Base-by-base conservation (phyloP, 2,329 filamentous ascomycete species). In the Pyricularia pennisetigena region DNA sequence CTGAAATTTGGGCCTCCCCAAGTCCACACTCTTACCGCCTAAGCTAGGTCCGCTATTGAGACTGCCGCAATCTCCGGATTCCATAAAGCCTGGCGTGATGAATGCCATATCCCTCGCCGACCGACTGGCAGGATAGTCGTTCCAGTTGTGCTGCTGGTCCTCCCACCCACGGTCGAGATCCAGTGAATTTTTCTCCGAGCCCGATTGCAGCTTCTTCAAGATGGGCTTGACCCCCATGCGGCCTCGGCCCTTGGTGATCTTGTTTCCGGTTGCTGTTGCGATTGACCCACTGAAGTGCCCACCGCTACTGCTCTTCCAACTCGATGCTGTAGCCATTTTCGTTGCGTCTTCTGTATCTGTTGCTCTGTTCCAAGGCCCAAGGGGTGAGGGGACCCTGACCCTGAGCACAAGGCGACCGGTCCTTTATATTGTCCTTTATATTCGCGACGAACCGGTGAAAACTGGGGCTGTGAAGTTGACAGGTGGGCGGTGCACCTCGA, bases 141-240 rank as follows among this genome's bases (percentile, higher is more conserved):
- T 54, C 41, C 65, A 57, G 20, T 20, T 76, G 24, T 75, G 77
- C 70, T 80, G 76, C 72, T 86, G 84, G 69, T 88, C 85, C 61
- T 86, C 83, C 81, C 85, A 86, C 24, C 81, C 80, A 63, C 86
- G 83, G 74, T 88, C 84, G 70, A 89, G 76, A 72, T 90, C 87
- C 69, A 89, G 76, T 64, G 87, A 89, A 73, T 82, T 87, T 79
- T 87, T 88, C 71, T 87, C 85, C 71, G 85, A 87, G 65, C 83
- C 80, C 49, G 81, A 78, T 4, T 28, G 26, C 69, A 84, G 75
- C 75, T 88, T 88, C 76, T 87, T 88, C 67, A 89, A 78, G 63
- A 89, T 88, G 10, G 87, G 87, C 76, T 88, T 88, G 71, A 87
- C 84, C 69, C 80, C 79, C 69, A 78, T 79, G 72, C 82, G 82